Conservation (phyloP, 371 early-diverging fungal species). For the Circinella minor region DNA sequence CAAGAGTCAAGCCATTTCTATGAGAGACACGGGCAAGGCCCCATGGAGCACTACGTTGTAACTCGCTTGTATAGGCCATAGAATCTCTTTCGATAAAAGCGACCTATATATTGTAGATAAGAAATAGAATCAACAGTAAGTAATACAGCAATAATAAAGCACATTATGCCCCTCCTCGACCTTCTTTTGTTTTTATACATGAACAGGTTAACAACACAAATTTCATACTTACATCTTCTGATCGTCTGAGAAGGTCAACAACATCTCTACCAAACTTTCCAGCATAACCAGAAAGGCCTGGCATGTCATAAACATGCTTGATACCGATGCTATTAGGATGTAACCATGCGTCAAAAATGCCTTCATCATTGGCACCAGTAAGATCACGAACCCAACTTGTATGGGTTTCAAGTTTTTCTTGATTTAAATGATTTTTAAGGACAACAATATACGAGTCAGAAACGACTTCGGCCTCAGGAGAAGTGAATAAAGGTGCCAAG, state of each 20-base stretch:
- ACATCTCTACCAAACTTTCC: conserved; percentile 75
- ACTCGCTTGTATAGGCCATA: conserved; percentile 67
- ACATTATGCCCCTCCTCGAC: too few relatives aligned
- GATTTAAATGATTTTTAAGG: conserved; percentile 65
- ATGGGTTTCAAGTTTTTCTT: conserved; percentile 27
- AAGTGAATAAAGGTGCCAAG: conserved; percentile 70
- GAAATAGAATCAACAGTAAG: not conserved
- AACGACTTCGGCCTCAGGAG: conserved; percentile 68
- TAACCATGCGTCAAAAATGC: conserved; percentile 22
- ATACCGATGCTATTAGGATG: conserved; percentile 52
- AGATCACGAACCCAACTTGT: conserved; percentile 42
- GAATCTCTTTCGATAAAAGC: conserved; percentile 87
- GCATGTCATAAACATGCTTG: conserved; percentile 76
- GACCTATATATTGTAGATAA: conserved; percentile 46
- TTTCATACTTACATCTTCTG: conserved; percentile 39
- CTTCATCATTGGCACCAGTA: conserved; percentile 21
- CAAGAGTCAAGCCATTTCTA: conserved; percentile 58
- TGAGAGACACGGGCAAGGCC: conserved; percentile 87
- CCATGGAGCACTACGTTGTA: conserved; percentile 84
- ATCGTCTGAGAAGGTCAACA: conserved; percentile 72
- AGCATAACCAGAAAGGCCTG: conserved; percentile 81
- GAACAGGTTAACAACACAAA: not conserved
- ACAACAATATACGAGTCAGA: conserved; percentile 87
- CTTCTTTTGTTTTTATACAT: not conserved
- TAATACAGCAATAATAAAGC: not conserved